Conservation (phyloP, 2,329 filamentous ascomycete species). For the Epichloe coenophiala region DNA sequence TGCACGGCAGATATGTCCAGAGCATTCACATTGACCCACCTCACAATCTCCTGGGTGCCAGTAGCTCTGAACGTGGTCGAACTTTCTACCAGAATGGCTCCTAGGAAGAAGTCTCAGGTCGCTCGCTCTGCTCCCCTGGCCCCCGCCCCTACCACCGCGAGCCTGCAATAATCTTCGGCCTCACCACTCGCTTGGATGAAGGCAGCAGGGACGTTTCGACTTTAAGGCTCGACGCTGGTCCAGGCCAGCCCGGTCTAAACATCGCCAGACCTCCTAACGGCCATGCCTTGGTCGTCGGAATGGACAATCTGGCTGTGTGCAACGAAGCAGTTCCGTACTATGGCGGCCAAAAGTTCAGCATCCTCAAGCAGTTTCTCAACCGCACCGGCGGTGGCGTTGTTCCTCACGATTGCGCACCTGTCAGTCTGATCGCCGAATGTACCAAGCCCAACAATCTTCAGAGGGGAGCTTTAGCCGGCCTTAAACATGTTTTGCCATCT, state of each 20-base stretch:
- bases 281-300: background rate
- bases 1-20: background rate
- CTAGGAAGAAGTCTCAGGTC: background rate
- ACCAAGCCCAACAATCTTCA: background rate
- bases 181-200: background rate
- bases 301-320: background rate
- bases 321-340: background rate
- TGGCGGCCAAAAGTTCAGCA: background rate
- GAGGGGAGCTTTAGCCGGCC: background rate
- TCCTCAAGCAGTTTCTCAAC: background rate
- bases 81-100: conserved; percentile 1
- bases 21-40: background rate
- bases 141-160: background rate
- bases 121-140: background rate
- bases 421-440: background rate
- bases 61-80: background rate
- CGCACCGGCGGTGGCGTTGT: background rate
- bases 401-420: background rate
- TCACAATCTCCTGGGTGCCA: background rate
- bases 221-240: background rate
- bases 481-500: background rate
- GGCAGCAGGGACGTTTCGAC: background rate
- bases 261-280: background rate
- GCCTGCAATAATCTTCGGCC: background rate
- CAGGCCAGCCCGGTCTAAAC: background rate